A percentile compares a stretch with the other conserved stretches of the same genome.
These are phyloP conservation scores for Neonectria faginata DNA, from an alignment of 2,329 filamentous ascomycete species.

Conservation along the genomic window DNA sequence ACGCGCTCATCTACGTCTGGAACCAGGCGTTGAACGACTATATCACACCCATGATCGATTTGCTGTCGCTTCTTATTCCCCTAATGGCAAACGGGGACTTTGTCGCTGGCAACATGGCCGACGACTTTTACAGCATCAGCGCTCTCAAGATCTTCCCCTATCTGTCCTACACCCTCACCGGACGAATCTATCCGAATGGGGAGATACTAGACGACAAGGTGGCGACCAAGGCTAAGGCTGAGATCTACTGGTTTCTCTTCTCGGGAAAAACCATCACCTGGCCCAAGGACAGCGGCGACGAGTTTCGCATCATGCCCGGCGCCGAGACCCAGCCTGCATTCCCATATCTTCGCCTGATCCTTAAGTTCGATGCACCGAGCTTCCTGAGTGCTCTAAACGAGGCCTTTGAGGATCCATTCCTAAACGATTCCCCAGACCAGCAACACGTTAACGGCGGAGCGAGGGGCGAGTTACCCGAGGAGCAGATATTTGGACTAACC, in stretches of 20 bases:
- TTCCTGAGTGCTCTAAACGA: conserved; percentile 97
- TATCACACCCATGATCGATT: conserved; percentile 87
- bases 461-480: conserved; percentile 67
- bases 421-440: conserved; percentile 82
- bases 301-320: conserved; percentile 70
- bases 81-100: conserved; percentile 68
- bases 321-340: conserved; percentile 78
- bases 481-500: conserved; percentile 75
- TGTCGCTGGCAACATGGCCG: conserved; percentile 65
- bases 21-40: conserved; percentile 91
- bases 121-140: conserved; percentile 73
- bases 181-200: conserved; percentile 91
- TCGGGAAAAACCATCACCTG: conserved; percentile 82
- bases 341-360: conserved; percentile 83
- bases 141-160: conserved; percentile 95
- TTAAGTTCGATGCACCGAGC: conserved; percentile 90
- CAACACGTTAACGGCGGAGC: conserved; percentile 63
- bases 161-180: conserved; percentile 89
- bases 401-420: conserved; percentile 93
- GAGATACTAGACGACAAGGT: conserved; percentile 78
- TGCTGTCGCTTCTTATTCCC: conserved; percentile 76
- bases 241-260: conserved; percentile 94
- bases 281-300: conserved; percentile 73
- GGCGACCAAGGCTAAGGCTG: conserved; percentile 81
- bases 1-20: conserved; percentile 97